phyloP scores from a whole-genome alignment of 768 basidiomycete genomes.

The Mycena epipterygia region DNA sequence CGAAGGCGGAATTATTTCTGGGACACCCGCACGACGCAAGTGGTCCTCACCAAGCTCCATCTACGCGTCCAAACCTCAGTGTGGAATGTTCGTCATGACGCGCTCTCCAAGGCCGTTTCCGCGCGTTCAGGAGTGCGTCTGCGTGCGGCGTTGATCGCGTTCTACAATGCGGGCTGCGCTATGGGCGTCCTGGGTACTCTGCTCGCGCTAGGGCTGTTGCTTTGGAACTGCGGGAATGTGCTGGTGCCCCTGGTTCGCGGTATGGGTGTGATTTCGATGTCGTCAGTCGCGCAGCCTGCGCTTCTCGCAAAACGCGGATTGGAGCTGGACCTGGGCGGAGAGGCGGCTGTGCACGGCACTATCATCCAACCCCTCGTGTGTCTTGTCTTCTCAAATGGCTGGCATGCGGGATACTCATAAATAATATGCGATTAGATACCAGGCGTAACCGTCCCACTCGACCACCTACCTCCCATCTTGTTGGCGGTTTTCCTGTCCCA shows the following conservation, averaged over 20 bases:
- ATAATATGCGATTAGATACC: constrained; percentile 70
- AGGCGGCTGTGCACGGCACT: constrained; percentile 7
- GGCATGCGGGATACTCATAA: background rate
- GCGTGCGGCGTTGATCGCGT: constrained; percentile 43
- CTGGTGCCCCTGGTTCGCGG: constrained; percentile 15
- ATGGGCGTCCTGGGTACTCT: constrained; percentile 48
- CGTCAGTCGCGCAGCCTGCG: constrained; percentile 9
- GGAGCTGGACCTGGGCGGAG: constrained; percentile 28
- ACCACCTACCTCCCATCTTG: constrained; percentile 76
- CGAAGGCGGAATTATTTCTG: constrained; percentile 26
- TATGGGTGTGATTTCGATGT: constrained; percentile 20
- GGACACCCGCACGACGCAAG: constrained; percentile 38
- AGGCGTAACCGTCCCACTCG: constrained; percentile 84
- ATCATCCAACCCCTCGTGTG: constrained; percentile 51
- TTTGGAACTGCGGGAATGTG: constrained; percentile 49
- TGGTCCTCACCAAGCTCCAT: constrained; percentile 47
- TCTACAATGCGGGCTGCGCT: constrained; percentile 67
- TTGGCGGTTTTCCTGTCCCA: constrained; percentile 74
- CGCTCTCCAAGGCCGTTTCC: constrained; percentile 52
- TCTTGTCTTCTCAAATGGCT: constrained; percentile 44
- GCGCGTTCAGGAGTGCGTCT: constrained; percentile 42
- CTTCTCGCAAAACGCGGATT: constrained; percentile 32
- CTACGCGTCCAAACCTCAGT: constrained; percentile 62
- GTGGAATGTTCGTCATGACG: constrained; percentile 65
- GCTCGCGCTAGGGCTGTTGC: constrained; percentile 44